phyloP scores from a whole-genome alignment of 1,284 basidiomycete species.

The Violaceomyces palustris region DNA sequence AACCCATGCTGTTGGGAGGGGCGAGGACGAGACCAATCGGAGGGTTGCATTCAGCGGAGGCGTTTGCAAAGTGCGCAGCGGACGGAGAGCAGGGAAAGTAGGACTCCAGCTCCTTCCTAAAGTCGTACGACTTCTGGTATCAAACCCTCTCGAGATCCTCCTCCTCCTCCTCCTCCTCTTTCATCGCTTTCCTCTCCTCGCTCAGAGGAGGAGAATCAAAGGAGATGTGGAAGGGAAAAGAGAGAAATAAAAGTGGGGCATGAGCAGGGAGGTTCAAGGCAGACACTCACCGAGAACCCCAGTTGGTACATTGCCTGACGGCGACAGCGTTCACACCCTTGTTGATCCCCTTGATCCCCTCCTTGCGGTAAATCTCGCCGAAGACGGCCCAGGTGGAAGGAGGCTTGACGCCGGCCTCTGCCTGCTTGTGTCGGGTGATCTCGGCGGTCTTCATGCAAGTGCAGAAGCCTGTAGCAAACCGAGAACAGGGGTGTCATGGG shows the following conservation, averaged over 20 bases:
- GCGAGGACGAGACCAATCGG: background rate
- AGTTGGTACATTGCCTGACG: conserved; percentile 94
- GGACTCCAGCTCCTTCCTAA: no score
- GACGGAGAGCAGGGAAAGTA: background rate
- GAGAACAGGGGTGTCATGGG: background rate
- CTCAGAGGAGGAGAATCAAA: no score
- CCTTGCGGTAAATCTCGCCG: conserved; percentile 83
- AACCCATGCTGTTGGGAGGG: conserved; percentile 70
- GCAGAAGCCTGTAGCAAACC: conserved; percentile 73
- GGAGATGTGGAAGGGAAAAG: background rate
- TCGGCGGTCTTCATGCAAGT: conserved; percentile 68
- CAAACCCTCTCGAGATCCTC: no score
- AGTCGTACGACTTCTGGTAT: no score
- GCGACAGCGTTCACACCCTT: conserved; percentile 98
- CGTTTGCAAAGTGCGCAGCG: background rate
- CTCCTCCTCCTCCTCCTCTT: no score
- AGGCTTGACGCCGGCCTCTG: conserved; percentile 78
- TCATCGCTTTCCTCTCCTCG: no score
- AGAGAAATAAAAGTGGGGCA: background rate
- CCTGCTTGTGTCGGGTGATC: conserved; percentile 94
- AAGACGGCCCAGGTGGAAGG: conserved; percentile 86
- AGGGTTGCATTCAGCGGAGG: background rate
- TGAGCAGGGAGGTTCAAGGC: conserved; percentile 1
- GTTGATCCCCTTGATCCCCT: conserved; percentile 94
- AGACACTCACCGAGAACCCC: conserved; percentile 79